phyloP scores from a whole-genome alignment of 1,139 yeast genomes.

The Sugiyamaella castrensis region DNA sequence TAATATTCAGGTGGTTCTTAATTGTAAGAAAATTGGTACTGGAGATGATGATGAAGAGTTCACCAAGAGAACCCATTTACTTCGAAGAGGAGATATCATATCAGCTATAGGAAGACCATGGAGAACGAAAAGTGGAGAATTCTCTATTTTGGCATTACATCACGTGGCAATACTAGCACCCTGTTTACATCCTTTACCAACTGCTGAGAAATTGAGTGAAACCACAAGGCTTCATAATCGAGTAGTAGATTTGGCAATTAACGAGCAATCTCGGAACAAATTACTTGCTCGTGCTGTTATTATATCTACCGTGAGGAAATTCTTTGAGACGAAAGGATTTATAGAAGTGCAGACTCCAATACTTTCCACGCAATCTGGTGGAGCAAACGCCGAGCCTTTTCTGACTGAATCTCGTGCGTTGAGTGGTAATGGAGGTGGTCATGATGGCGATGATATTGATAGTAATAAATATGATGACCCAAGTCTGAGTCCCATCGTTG shows the following conservation, averaged over 20 bases:
- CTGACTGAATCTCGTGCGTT: constrained; percentile 53
- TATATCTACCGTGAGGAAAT: constrained; percentile 54
- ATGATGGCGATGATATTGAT: constrained; percentile 11
- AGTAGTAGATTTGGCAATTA: constrained; percentile 71
- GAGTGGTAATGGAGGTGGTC: constrained; percentile 28
- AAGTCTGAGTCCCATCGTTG: not conserved
- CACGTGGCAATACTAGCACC: constrained; percentile 60
- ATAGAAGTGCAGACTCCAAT: constrained; percentile 89
- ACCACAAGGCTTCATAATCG: constrained; percentile 63
- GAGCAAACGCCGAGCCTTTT: constrained; percentile 89
- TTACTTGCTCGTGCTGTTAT: constrained; percentile 56
- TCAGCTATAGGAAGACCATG: constrained; percentile 68
- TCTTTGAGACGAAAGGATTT: constrained; percentile 55
- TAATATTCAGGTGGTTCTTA: constrained; percentile 60
- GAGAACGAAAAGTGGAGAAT: constrained; percentile 70
- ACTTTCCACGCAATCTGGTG: constrained; percentile 65
- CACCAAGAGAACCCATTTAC: constrained; percentile 42
- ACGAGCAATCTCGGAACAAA: constrained; percentile 47
- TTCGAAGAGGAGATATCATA: constrained; percentile 71
- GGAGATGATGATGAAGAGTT: constrained; percentile 45
- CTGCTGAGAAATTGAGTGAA: constrained; percentile 50
- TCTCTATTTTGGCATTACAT: constrained; percentile 60
- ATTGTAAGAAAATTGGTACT: constrained; percentile 46
- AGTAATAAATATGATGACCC: constrained; percentile 22
- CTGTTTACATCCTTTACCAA: constrained; percentile 66